Evolutionary conservation across 1,284 basidiomycete species (phyloP).

Genomic region (Salmacisia buchloeana): DNA sequence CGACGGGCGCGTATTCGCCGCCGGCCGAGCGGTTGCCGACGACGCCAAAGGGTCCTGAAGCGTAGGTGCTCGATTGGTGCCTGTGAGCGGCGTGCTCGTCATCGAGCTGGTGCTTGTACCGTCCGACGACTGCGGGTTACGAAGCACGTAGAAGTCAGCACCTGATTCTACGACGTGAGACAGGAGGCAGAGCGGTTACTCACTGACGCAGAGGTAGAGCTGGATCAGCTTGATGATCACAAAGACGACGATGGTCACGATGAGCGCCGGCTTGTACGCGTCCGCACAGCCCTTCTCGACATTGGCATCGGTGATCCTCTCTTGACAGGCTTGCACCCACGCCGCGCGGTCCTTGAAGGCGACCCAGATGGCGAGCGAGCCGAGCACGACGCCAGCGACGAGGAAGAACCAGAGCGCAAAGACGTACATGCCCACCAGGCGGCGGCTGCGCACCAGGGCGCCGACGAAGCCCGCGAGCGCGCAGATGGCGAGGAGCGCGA

Average conservation of each 20-base stretch:
- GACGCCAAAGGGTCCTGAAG: background rate
- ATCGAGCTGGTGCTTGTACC: constrained; percentile 4
- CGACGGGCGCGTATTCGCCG: background rate
- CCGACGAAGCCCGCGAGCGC: background rate
- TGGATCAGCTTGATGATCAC: background rate
- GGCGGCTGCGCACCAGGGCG: background rate
- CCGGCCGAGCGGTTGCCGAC: background rate
- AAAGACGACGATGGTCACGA: background rate
- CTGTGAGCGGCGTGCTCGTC: background rate
- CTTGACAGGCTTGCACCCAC: background rate
- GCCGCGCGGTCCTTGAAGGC: background rate
- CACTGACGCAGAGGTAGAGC: constrained; percentile 4
- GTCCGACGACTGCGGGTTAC: background rate
- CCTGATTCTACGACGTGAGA: background rate
- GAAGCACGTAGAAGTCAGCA: background rate
- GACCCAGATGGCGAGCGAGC: background rate
- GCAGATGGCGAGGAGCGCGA: background rate
- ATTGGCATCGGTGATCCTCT: background rate
- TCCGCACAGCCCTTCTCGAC: background rate
- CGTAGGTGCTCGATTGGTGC: no score
- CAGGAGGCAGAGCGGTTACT: no score
- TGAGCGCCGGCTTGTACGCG: background rate
- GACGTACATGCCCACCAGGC: background rate
- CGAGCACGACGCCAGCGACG: background rate
- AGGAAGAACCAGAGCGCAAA: background rate